Evolutionary conservation across 1,139 yeast species (phyloP), one percentile per base, ranked within the genome.

Genomic region (Debaryomyces sp.): DNA sequence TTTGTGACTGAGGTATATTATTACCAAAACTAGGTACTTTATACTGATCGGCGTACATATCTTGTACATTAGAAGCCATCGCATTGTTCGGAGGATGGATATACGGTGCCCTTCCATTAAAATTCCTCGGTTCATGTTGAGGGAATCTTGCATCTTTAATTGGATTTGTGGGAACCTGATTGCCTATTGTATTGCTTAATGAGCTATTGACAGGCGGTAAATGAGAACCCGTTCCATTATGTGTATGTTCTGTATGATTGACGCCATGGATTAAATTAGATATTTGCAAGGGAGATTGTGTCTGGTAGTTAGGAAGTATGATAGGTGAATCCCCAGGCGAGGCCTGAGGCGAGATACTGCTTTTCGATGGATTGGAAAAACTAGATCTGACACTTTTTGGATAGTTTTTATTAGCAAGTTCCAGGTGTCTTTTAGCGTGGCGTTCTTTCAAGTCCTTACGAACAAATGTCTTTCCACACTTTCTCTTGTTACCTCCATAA

Each of bases 391-490:
- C 26, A 18, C 27, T 18, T 15, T 30, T 41, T 8, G 36, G 6
- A 18, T 29, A n/a, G 13, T 29, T 13, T 7, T n/a, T 21, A n/a
- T 7, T 21, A n/a, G 15, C 6, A 12, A 18, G 6, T 18, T 41
- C 43, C 3, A 18, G 13, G 51, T 70, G 76, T 17, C 77, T 56
- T 41, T 58, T 62, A 43, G 58, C 55, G 47, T 73, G 78, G 42
- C 73, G 60, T 32, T 71, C 77, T 45, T 63, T 62, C 22, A 73
- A 60, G 49, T 73, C 78, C 35, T 60, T 63, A 13, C 78, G 54
- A n/a, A 62, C 71, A 54, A 73, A 73, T 4, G 63, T 61, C 46
- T 63, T 66, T 9, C 68, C 67, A 55, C 78, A 73, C 49, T 67
- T 54, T 32, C 29, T 21, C 18, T 30, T 41, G 22, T 32, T 30